Evolutionary conservation across 768 basidiomycete genomes (phyloP).

Genomic region (Rhodotorula diobovata): DNA sequence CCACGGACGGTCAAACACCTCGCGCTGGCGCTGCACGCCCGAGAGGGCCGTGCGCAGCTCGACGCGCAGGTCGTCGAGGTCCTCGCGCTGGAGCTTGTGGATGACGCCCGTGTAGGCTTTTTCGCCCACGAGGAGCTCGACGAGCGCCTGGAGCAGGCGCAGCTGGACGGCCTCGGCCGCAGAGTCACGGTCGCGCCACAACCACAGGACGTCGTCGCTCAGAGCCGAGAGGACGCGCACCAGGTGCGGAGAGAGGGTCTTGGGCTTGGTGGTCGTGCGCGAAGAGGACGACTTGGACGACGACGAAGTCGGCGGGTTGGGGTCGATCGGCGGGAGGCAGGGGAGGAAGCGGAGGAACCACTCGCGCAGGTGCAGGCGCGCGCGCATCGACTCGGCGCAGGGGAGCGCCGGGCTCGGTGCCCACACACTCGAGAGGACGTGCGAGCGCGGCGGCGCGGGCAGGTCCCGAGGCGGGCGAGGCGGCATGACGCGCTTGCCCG

Average conservation of each 20-base stretch:
- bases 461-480: conserved; percentile 1
- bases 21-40: neutral
- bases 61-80: neutral
- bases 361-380: conserved; percentile 17
- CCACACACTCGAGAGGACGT: conserved; percentile 1
- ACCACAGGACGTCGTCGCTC: conserved; percentile 22
- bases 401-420: neutral
- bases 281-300: neutral
- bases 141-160: conserved; percentile 2
- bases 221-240: conserved; percentile 11
- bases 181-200: conserved; percentile 14
- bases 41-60: neutral
- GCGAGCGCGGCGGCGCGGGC: neutral
- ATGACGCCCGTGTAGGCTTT: neutral
- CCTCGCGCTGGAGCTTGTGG: neutral
- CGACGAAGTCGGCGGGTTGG: neutral
- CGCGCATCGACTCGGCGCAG: neutral
- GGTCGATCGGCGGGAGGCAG: conserved; percentile 6
- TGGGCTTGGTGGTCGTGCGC: neutral
- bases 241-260: neutral
- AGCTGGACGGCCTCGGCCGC: conserved; percentile 17
- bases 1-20: conserved; percentile 11
- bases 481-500: conserved; percentile 5
- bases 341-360: conserved; percentile 23
- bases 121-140: conserved; percentile 10